These are phyloP conservation scores for Trichoderma harzianum DNA, from an alignment of 2,329 filamentous ascomycete genomes.

Conservation along the genomic window DNA sequence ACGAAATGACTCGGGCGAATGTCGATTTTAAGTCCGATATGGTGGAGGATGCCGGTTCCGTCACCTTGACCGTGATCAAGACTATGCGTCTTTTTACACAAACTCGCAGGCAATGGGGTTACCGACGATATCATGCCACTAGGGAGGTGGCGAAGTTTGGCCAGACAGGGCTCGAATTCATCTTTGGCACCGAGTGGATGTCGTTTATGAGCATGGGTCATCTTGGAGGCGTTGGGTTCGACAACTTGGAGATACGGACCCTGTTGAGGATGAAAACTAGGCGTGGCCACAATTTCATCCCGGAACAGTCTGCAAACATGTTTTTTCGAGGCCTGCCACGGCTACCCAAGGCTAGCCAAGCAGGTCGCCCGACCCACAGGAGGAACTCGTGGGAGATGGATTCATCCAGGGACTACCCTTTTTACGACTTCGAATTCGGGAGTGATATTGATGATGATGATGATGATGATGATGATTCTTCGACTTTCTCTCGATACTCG, in stretches of 20 bases:
- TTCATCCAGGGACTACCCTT: no score
- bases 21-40: background rate
- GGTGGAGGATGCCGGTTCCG: background rate
- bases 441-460: no score
- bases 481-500: no score
- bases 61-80: background rate
- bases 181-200: background rate
- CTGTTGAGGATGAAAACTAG: background rate
- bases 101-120: background rate
- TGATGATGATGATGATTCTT: no score
- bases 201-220: background rate
- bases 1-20: background rate
- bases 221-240: background rate
- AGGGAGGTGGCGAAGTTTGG: background rate
- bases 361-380: no score
- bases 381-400: no score
- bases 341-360: no score
- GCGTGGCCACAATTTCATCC: fast-evolving
- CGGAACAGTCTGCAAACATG: no score
- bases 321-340: background rate
- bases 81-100: background rate
- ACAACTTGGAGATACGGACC: background rate
- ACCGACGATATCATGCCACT: background rate
- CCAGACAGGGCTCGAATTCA: background rate
- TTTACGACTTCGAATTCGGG: no score